These are phyloP conservation scores for Penicillium silybi DNA, from an alignment of 495 filamentous ascomycete species.

Conservation along the genomic window DNA sequence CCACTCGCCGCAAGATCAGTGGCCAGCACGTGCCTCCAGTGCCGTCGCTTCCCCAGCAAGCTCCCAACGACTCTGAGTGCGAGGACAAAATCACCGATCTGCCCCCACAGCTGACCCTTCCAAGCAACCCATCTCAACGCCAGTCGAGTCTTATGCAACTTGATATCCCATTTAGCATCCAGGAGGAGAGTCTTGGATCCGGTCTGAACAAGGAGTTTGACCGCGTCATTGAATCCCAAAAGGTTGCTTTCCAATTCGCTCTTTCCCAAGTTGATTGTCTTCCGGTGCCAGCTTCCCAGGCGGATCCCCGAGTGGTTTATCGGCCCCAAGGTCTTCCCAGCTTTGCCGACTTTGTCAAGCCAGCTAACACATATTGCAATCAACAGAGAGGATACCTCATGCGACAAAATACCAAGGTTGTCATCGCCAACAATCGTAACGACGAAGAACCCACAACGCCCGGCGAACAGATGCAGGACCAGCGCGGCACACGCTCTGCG, in stretches of 20 bases:
- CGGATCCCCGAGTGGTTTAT: conserved; percentile 6
- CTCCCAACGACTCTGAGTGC: conserved; percentile 28
- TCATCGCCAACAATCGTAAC: conserved; percentile 74
- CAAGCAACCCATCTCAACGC: conserved; percentile 32
- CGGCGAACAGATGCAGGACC: conserved; percentile 48
- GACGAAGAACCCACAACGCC: conserved; percentile 41
- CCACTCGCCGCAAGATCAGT: conserved; percentile 79
- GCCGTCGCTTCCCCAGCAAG: conserved; percentile 38
- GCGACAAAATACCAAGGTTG: conserved; percentile 96
- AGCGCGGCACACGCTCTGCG: conserved; percentile 56
- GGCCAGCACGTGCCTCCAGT: conserved; percentile 62
- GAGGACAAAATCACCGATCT: conserved; percentile 22
- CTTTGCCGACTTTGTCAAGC: not conserved
- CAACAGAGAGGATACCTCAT: conserved; percentile 96
- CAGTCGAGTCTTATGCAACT: conserved; percentile 56
- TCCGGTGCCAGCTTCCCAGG: conserved; percentile 5
- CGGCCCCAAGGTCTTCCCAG: not conserved
- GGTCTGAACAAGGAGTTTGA: conserved; percentile 92
- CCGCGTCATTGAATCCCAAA: conserved; percentile 93
- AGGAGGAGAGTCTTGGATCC: conserved; percentile 61
- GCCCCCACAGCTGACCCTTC: conserved; percentile 15
- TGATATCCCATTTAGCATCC: conserved; percentile 60
- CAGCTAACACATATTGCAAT: conserved; percentile 54
- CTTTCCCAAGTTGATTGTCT: conserved; percentile 33
- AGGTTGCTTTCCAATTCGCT: conserved; percentile 70